Evolutionary conservation across 1,284 basidiomycete species (phyloP), one percentile per base, ranked within the genome.

Genomic region (Ustilago nuda): DNA sequence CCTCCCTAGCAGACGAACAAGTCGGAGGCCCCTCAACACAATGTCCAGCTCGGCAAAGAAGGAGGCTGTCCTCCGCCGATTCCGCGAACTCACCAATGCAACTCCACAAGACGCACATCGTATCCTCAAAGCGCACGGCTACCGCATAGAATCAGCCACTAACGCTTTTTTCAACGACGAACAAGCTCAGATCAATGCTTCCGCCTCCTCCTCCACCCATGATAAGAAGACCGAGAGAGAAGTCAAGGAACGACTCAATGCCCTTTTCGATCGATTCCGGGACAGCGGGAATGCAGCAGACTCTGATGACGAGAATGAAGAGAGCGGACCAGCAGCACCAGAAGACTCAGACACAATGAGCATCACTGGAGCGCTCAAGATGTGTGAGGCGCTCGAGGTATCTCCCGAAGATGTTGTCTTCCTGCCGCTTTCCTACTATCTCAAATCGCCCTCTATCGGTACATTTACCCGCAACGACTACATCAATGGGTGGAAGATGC

Each of bases 101-200:
- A 77, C 80, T 4, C 58, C 69, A 7, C 69, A 79, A 39, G 92
- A 93, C 62, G 93, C 93, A n/a, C 89, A 87, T 71, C 89, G 89
- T 65, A 92, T 90, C 85, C 85, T 94, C 59, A 91, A 92, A 79
- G 90, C 90, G 70, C 88, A 92, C 86, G 90, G 90, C 32, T 87
- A 86, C 82, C 89, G 90, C 41, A 85, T 93, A 51, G 93, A 94
- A 59, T 86, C 88, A 11, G 93, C 94, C 11, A 87, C 94, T 48
- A 91, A 94, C 86, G 90, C 91, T 0, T 94, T 89, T 85, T 94
- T 90, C 87, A 90, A 74, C 48, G 84, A 86, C 56, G 76, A 77
- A 5, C 64, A 72, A n/a, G 81, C 73, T 50, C 82, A 57, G 60
- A 80, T 66, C 57, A 78, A 78, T 32, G 75, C 71, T 6, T 62